Evolutionary conservation across 805 yeast species (phyloP), one percentile per base, ranked within the genome.

Genomic region (Teunomyces gatunensis): DNA sequence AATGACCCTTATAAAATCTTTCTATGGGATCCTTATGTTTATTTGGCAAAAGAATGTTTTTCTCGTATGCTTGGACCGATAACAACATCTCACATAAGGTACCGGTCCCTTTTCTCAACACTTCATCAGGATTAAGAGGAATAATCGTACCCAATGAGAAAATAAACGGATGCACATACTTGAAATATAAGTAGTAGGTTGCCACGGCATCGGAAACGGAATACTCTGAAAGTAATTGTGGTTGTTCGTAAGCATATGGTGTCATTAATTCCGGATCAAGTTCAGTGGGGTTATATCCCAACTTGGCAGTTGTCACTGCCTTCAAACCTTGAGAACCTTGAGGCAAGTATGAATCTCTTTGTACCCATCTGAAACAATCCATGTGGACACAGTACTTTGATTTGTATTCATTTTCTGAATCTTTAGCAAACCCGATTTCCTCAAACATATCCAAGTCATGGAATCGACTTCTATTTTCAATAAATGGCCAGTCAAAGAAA

Each of bases 181-280:
- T 94, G 82, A 87, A 91, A 71, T 91, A 94, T 40, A 94, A 73
- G 66, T 94, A 94, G 63, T 91, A 94, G 0, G 99, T 94, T 4
- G 99, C 99, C 34, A 95, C 99, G 10, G 99, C 99, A 76, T 94
- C 99, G 48, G 99, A 95, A 23, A 94, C 99, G 0, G 99, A 95
- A 66, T 94, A 94, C 63, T 95, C 99, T 0, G 99, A 89, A 44
- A 94, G 68, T 3, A 85, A 70, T 60, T 94, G 98, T 0, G 99
- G 99, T 57, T 86, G 81, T 59, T 91, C 96, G 55, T 85, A 82
- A 3, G 99, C 99, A 65, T 92, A 94, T 0, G 97, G 97, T 0
- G 97, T 90, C 99, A 94, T 94, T 43, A 91, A 72, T 67, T 94
- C 99, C 0, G 99, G 99, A 58, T 94, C 99, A 49, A 94, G 74